Conservation (phyloP, 2,329 filamentous ascomycete genomes). For the Eurotiales sp. region DNA sequence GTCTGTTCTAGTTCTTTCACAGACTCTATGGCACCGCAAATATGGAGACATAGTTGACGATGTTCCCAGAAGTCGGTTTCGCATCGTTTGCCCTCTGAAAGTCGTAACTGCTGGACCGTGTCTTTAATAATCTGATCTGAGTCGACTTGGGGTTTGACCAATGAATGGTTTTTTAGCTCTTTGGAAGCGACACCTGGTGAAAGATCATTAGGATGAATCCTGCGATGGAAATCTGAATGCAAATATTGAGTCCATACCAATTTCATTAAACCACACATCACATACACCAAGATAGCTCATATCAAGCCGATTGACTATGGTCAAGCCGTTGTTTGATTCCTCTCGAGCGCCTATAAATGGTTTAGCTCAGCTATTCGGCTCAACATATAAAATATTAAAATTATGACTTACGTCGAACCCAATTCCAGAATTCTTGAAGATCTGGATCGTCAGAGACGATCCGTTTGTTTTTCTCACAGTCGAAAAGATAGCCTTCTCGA, state of each 20-base stretch:
- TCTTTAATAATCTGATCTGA: slow-evolving; percentile 44
- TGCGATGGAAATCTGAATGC: neutral
- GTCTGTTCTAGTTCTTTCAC: slow-evolving; percentile 46
- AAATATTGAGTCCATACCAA: slow-evolving; percentile 35
- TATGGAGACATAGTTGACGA: slow-evolving; percentile 56
- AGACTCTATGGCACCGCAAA: slow-evolving; percentile 57
- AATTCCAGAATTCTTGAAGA: slow-evolving; percentile 58
- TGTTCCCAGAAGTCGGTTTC: slow-evolving; percentile 53
- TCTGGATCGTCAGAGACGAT: slow-evolving; percentile 55
- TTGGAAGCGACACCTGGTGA: slow-evolving; percentile 18
- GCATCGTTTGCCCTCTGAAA: slow-evolving; percentile 50
- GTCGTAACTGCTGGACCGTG: slow-evolving; percentile 48
- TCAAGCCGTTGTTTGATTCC: slow-evolving; percentile 45
- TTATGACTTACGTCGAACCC: slow-evolving; percentile 47
- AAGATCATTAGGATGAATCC: neutral
- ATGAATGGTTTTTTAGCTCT: slow-evolving; percentile 15
- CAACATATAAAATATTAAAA: neutral
- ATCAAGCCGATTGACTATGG: slow-evolving; percentile 56
- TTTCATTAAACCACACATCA: slow-evolving; percentile 56
- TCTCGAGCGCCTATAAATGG: slow-evolving; percentile 32
- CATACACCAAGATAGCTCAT: slow-evolving; percentile 59
- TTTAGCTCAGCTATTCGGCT: slow-evolving; percentile 11
- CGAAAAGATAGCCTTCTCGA: slow-evolving; percentile 52
- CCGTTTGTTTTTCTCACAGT: slow-evolving; percentile 52
- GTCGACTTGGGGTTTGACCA: slow-evolving; percentile 21